Conservation (phyloP, 176 grass and related monocot genomes). For the Carex pumila region DNA sequence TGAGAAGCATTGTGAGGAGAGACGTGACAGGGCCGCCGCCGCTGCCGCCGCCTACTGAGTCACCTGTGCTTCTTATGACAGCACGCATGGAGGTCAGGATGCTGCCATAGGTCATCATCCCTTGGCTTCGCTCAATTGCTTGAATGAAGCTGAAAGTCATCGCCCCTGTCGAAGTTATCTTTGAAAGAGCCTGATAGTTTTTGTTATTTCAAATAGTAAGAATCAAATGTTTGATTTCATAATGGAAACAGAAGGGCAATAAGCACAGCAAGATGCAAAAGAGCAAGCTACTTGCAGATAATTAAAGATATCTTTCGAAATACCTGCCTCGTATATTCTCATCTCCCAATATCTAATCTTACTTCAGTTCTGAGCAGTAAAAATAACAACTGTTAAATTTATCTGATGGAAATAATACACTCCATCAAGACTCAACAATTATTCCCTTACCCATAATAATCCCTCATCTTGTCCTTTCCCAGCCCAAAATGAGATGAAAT, state of each 20-base stretch:
- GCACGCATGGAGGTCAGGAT: slow-evolving; percentile 79
- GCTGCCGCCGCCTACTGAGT: slow-evolving; percentile 33
- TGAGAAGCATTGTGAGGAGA: slow-evolving; percentile 71
- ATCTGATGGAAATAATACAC: background rate
- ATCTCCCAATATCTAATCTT: background rate
- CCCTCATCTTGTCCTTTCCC: background rate
- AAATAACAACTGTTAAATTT: background rate
- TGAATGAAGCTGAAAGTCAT: slow-evolving; percentile 99
- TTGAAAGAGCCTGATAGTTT: slow-evolving; percentile 70
- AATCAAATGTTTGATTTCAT: background rate
- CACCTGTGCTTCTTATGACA: slow-evolving; percentile 62
- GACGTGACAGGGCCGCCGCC: slow-evolving; percentile 54
- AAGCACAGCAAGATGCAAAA: background rate
- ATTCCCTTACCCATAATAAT: background rate
- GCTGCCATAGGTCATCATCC: slow-evolving; percentile 66
- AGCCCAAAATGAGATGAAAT: background rate
- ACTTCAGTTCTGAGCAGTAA: background rate
- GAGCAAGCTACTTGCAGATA: background rate
- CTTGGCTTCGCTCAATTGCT: slow-evolving; percentile 76
- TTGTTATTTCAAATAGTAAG: background rate
- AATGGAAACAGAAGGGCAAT: background rate
- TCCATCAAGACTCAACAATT: background rate
- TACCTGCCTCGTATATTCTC: background rate
- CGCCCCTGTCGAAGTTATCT: slow-evolving; percentile 84
- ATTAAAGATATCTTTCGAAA: background rate